A percentile compares a stretch with the other conserved stretches of the same genome.
phyloP scores from a whole-genome alignment of 1,284 basidiomycete species.

The Schizophyllum amplum region DNA sequence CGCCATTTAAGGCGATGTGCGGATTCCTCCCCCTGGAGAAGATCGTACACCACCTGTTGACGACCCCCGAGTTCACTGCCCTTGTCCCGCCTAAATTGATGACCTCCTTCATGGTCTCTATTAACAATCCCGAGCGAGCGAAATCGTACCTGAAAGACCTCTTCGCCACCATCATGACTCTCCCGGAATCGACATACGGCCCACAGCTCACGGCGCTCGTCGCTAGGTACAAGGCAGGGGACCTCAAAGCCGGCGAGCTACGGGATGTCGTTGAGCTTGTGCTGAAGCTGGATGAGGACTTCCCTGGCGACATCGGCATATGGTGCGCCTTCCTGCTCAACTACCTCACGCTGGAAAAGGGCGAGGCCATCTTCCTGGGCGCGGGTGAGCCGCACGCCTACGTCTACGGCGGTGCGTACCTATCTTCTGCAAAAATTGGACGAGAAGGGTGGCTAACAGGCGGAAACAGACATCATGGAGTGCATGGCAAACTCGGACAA shows the following conservation, averaged over 20 bases:
- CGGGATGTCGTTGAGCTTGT: conserved; percentile 60
- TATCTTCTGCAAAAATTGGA: conserved; percentile 1
- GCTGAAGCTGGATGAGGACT: conserved; percentile 70
- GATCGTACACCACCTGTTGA: conserved; percentile 61
- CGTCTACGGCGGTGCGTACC: conserved; percentile 70
- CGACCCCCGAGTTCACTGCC: conserved; percentile 72
- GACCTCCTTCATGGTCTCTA: background rate
- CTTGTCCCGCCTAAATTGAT: conserved; percentile 45
- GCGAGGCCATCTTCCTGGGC: conserved; percentile 90
- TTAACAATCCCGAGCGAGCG: background rate
- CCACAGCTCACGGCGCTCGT: conserved; percentile 54
- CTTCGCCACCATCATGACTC: conserved; percentile 82
- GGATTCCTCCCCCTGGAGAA: conserved; percentile 78
- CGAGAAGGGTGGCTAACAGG: background rate
- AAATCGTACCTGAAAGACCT: conserved; percentile 44
- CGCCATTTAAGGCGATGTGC: conserved; percentile 86
- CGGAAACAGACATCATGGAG: conserved; percentile 79
- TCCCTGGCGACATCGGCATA: conserved; percentile 88
- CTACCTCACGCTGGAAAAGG: conserved; percentile 70
- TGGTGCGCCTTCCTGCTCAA: conserved; percentile 94
- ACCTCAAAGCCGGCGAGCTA: conserved; percentile 28
- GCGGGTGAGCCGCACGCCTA: conserved; percentile 98
- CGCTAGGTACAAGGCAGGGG: conserved; percentile 47
- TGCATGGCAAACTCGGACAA: conserved; percentile 99
- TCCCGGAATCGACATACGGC: conserved; percentile 44